These are phyloP conservation scores for Linanthus parryae DNA, from an alignment of 148 eudicot genomes.

Conservation along the genomic window DNA sequence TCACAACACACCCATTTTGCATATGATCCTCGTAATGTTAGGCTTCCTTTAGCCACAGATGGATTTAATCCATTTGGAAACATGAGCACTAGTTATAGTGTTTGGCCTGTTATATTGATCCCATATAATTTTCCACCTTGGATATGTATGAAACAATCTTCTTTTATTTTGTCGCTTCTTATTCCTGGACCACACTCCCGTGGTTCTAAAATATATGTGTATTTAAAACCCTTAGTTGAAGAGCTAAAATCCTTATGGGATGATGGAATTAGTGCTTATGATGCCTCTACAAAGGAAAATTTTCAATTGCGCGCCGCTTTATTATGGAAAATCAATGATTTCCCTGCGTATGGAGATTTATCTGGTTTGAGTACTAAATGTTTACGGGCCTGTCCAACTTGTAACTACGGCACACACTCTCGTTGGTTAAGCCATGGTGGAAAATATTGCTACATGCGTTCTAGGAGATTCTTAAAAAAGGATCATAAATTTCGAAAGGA, in stretches of 20 bases:
- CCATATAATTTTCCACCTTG: not conserved
- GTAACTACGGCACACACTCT: not conserved
- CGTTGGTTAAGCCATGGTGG: not conserved
- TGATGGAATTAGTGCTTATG: not conserved
- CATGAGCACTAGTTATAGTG: not conserved
- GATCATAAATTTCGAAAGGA: not conserved
- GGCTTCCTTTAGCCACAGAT: constrained; percentile 2
- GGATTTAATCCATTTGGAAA: not conserved
- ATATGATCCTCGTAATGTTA: constrained; percentile 5
- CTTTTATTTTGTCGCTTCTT: not conserved
- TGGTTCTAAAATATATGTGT: no score
- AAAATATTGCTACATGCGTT: not conserved
- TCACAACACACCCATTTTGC: not conserved
- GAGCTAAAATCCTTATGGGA: not conserved
- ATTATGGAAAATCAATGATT: not conserved
- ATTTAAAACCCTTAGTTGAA: no score
- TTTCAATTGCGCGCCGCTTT: not conserved
- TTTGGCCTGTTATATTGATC: not conserved
- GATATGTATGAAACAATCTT: constrained; percentile 1
- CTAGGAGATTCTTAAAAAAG: not conserved
- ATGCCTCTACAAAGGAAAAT: not conserved
- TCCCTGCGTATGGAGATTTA: no score
- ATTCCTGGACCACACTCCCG: constrained; percentile 1
- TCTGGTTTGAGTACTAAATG: not conserved
- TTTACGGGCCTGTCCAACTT: not conserved